phyloP scores from a whole-genome alignment of 495 filamentous ascomycete species.

The Patellaria atrata region DNA sequence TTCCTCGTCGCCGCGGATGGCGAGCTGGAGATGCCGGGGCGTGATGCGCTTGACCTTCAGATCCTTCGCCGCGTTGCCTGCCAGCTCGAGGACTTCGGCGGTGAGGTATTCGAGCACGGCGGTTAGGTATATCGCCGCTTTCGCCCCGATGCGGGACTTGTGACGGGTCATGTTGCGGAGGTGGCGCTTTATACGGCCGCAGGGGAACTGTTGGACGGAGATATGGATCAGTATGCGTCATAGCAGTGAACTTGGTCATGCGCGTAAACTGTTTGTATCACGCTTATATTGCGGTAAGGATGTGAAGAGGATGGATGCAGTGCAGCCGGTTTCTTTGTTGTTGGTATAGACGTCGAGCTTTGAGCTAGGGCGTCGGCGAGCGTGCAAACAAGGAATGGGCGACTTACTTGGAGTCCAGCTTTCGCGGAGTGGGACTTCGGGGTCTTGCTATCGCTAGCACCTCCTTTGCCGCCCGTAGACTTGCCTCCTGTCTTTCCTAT shows the following conservation, averaged over 20 bases:
- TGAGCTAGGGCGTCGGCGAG: too few species aligned
- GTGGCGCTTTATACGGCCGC: slow-evolving; percentile 99
- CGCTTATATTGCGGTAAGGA: not conserved
- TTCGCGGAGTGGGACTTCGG: slow-evolving; percentile 98
- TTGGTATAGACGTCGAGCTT: too few species aligned
- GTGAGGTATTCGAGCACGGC: slow-evolving; percentile 97
- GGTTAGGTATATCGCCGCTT: slow-evolving; percentile 96
- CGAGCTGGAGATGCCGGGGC: slow-evolving; percentile 91
- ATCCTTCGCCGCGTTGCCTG: slow-evolving; percentile 97
- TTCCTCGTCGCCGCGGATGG: slow-evolving; percentile 97
- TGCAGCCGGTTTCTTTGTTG: slow-evolving; percentile 4
- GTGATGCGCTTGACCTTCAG: slow-evolving; percentile 99
- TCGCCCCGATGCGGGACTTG: slow-evolving; percentile 99
- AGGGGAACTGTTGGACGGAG: slow-evolving; percentile 77
- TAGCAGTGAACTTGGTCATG: too few species aligned
- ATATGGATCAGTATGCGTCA: too few species aligned
- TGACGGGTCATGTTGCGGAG: slow-evolving; percentile 98
- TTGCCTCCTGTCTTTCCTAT: slow-evolving; percentile 73
- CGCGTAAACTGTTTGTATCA: slow-evolving; percentile 8
- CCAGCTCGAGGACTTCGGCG: slow-evolving; percentile 94
- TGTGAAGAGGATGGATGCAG: too few species aligned
- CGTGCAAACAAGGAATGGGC: not conserved
- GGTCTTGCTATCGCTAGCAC: slow-evolving; percentile 60
- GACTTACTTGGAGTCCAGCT: slow-evolving; percentile 92
- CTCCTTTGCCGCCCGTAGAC: slow-evolving; percentile 56